These are phyloP conservation scores for Citrullus mucosospermus DNA, from an alignment of 306 rosid species.

Conservation along the genomic window DNA sequence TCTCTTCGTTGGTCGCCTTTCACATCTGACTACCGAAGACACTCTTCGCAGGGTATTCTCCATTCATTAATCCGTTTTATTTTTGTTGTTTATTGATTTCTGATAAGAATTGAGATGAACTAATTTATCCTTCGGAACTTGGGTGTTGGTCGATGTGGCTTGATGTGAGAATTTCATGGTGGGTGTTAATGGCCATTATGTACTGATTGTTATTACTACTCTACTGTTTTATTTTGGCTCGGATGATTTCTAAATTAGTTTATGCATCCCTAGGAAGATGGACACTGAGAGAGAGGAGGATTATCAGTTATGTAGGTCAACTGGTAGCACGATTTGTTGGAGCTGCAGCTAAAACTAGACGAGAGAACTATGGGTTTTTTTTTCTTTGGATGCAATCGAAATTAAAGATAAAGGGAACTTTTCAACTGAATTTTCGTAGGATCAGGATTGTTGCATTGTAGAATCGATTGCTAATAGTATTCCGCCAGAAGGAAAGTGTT, in stretches of 20 bases:
- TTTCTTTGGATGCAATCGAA: not conserved
- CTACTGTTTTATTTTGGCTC: not conserved
- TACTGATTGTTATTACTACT: not conserved
- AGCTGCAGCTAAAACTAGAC: not conserved
- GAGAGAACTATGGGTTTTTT: not conserved
- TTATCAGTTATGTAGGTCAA: not conserved
- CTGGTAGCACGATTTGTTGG: not conserved
- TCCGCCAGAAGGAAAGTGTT: not conserved
- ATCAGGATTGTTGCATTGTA: not conserved
- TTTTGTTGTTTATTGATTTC: not conserved
- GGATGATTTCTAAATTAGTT: not conserved
- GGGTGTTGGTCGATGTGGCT: not conserved
- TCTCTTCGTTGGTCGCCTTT: slow-evolving; percentile 67
- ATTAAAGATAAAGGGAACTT: not conserved
- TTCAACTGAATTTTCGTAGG: not conserved
- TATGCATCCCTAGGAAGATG: not conserved
- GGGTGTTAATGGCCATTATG: not conserved
- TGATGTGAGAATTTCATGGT: not conserved
- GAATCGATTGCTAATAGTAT: not conserved
- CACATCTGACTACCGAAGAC: slow-evolving; percentile 50
- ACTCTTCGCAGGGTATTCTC: slow-evolving; percentile 41
- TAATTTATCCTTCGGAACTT: not conserved
- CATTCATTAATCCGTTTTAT: too few relatives aligned
- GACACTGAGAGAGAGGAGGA: not conserved
- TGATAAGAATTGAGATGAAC: not conserved